These are phyloP conservation scores for Ilex asprella DNA, from an alignment of 257 asterid genomes.

Conservation along the genomic window DNA sequence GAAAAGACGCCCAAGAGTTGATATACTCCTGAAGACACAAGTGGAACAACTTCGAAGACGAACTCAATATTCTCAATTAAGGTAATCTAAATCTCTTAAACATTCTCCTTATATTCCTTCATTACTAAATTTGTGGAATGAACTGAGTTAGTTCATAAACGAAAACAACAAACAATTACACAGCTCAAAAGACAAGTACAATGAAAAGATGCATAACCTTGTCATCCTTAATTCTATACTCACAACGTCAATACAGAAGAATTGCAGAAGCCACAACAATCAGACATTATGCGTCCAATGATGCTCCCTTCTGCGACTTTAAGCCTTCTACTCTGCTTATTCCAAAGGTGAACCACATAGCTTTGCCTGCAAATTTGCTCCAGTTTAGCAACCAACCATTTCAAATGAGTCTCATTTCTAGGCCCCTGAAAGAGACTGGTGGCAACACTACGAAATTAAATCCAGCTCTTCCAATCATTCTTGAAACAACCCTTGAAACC, in stretches of 20 bases:
- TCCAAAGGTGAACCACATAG: constrained; percentile 76
- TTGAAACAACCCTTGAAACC: constrained; percentile 36
- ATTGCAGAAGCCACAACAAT: constrained; percentile 38
- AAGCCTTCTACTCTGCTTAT: constrained; percentile 68
- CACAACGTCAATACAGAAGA: constrained; percentile 5
- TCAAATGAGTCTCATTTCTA: constrained; percentile 33
- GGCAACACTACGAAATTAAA: constrained; percentile 56
- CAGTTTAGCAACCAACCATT: constrained; percentile 61
- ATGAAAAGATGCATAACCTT: too few relatives aligned
- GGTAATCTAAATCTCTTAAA: too few relatives aligned
- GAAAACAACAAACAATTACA: too few relatives aligned
- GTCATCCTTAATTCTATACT: too few relatives aligned
- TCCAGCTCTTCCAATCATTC: constrained; percentile 50
- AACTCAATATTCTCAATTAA: too few relatives aligned
- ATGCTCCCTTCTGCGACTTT: constrained; percentile 64
- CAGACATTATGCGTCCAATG: constrained; percentile 40
- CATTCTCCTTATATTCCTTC: too few relatives aligned
- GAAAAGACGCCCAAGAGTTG: too few relatives aligned
- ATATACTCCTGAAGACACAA: too few relatives aligned
- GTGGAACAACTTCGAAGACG: too few relatives aligned
- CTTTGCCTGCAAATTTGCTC: constrained; percentile 48
- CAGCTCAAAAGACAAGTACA: too few relatives aligned
- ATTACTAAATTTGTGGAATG: too few relatives aligned
- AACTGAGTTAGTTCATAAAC: too few relatives aligned
- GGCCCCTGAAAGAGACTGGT: constrained; percentile 73